These are phyloP conservation scores for Microbotryomycetes sp. DNA, from an alignment of 1,284 basidiomycete species.

Conservation along the genomic window DNA sequence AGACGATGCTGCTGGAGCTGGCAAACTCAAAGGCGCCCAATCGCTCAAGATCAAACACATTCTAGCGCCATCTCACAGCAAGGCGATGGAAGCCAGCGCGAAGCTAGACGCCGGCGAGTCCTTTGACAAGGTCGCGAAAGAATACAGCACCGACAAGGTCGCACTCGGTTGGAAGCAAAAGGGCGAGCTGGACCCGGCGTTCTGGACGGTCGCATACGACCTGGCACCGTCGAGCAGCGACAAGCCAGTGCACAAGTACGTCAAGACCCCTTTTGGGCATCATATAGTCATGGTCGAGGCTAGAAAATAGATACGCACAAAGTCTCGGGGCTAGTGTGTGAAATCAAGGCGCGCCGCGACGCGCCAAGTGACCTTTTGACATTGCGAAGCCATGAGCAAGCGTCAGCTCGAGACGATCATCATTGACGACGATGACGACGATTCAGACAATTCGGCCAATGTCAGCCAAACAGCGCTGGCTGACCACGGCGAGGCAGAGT, in stretches of 20 bases:
- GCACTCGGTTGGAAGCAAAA: not conserved
- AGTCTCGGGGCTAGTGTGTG: not conserved
- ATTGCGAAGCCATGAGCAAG: not conserved
- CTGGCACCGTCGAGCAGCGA: not conserved
- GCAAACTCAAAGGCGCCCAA: not conserved
- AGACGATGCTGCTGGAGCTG: not conserved
- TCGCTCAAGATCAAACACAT: not conserved
- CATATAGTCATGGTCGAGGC: not conserved
- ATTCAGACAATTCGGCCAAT: not conserved
- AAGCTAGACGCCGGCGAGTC: not conserved
- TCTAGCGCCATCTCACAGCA: not conserved
- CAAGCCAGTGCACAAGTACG: not conserved
- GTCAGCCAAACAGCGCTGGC: not conserved
- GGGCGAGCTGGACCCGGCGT: not conserved
- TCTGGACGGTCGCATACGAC: not conserved
- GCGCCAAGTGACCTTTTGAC: no score
- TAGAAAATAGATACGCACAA: not conserved
- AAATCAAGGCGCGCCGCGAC: not conserved
- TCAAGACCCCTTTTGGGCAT: not conserved
- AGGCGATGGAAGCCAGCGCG: not conserved
- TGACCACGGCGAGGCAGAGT: not conserved
- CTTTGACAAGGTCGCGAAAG: not conserved
- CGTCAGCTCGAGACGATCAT: conserved; percentile 6
- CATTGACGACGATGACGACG: conserved; percentile 7
- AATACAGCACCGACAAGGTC: not conserved